Evolutionary conservation across 768 basidiomycete genomes (phyloP), one percentile per base, ranked within the genome.

Genomic region (Xerocomellus intermedius): DNA sequence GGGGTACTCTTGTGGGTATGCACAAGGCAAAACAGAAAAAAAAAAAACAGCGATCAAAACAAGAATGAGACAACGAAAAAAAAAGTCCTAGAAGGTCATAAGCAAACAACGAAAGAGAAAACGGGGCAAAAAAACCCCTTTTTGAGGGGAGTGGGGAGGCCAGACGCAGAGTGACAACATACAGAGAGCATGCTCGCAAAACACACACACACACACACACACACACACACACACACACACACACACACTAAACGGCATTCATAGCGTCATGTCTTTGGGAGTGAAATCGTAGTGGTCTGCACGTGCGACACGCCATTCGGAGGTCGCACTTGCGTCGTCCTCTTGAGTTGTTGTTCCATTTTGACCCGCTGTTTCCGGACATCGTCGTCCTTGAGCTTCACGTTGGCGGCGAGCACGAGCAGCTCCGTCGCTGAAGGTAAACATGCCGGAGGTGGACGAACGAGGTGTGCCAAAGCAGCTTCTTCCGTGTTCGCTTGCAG

Each of bases 381-480:
- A 54, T 91, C 89, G 54, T 91, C 89, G 60, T 91, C 90, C 64
- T 87, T 91, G 55, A 91, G 69, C 67, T 87, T 90, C 57, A 87
- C 73, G 3, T 80, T 76, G n/a, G 80, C 73, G 0, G 81, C 80
- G 8, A 85, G 77, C n/a, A 81, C 70, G 32, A 91, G 69, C 56
- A 91, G 78, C 1, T 79, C 89, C 0, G 86, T 78, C 4, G 77
- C 75, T 0, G 82, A 72, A 0, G 87, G 87, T 0, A 91, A 76
- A 50, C 74, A 74, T n/a, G 70, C 65, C 0, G 75, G 67, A 2
- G 82, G 79, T 0, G 87, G 86, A 17, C 69, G 80, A 8, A 69
- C 62, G 13, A 92, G 78, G 37, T 76, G 63, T 2, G 72, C 67
- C 16, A 88, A 70, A 8, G 80, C 72, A n/a, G 73, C 64, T 14